Conservation (phyloP, 1,284 basidiomycete species). For the Austroboletus niveus region DNA sequence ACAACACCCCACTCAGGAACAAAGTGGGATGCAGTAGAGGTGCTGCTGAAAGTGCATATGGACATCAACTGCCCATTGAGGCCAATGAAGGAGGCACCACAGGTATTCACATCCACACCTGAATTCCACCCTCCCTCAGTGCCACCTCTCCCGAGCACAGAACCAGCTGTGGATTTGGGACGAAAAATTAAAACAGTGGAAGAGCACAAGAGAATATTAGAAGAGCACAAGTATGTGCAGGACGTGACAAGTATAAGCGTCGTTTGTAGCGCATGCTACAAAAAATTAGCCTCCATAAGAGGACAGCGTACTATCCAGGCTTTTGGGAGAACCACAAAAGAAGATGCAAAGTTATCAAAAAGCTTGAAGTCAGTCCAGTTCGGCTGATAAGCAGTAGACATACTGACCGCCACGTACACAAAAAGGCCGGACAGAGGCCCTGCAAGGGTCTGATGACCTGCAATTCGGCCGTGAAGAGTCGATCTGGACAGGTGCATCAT, state of each 20-base stretch:
- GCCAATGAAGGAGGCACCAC: neutral
- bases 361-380: conserved; percentile 25
- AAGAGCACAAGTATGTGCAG: conserved; percentile 29
- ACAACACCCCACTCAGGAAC: no score
- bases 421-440: neutral
- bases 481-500: no score
- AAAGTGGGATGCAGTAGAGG: no score
- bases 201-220: conserved; percentile 28
- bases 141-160: conserved; percentile 8
- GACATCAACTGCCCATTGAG: no score
- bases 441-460: no score
- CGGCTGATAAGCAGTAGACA: neutral
- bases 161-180: conserved; percentile 17
- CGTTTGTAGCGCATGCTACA: conserved; percentile 25
- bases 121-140: conserved; percentile 12
- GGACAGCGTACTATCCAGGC: conserved; percentile 34
- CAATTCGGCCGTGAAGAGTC: no score
- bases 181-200: conserved; percentile 30
- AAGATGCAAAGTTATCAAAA: conserved; percentile 26
- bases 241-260: conserved; percentile 28
- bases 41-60: no score
- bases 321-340: conserved; percentile 28
- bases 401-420: conserved; percentile 20
- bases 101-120: conserved; percentile 4
- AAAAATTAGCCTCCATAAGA: conserved; percentile 33